A percentile compares a stretch with the other conserved stretches of the same genome.
phyloP scores from a whole-genome alignment of 805 yeast genomes.

The Saccharomycopsis olivae region DNA sequence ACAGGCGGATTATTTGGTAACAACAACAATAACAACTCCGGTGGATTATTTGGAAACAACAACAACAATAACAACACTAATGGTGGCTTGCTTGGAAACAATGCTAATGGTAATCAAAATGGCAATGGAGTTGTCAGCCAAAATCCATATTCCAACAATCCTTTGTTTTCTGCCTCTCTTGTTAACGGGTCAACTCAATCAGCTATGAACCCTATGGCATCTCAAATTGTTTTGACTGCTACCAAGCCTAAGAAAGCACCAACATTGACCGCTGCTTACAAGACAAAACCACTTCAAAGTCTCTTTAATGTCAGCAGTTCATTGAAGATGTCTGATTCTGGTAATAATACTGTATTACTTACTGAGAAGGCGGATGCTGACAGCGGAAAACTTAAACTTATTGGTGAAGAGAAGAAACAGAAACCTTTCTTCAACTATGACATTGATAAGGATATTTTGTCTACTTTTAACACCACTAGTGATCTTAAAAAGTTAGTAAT shows the following conservation, averaged over 20 bases:
- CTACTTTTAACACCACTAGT: conserved; percentile 13
- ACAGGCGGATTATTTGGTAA: conserved; percentile 28
- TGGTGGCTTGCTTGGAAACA: conserved; percentile 25
- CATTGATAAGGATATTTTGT: conserved; percentile 21
- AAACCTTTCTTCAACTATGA: conserved; percentile 19
- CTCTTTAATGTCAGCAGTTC: conserved; percentile 7
- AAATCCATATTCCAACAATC: conserved; percentile 20
- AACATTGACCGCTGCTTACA: conserved; percentile 12
- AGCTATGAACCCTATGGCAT: conserved; percentile 16
- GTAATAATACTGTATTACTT: conserved; percentile 22
- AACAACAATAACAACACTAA: conserved; percentile 12
- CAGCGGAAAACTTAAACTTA: conserved; percentile 17
- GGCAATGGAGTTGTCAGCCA: too few relatives aligned
- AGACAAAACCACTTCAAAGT: conserved; percentile 8
- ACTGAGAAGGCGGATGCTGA: conserved; percentile 21
- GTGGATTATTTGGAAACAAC: conserved; percentile 26
- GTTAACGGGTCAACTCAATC: conserved; percentile 15
- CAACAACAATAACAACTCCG: conserved; percentile 18
- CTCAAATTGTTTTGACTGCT: conserved; percentile 1
- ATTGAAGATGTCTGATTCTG: background rate
- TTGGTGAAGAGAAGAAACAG: conserved; percentile 10
- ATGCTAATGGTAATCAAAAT: too few relatives aligned
- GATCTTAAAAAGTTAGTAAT: conserved; percentile 14
- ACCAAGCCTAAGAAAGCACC: conserved; percentile 12
- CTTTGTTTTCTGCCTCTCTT: conserved; percentile 20